These are phyloP conservation scores for Asterophora lycoperdoides DNA, from an alignment of 768 basidiomycete genomes.

Conservation along the genomic window DNA sequence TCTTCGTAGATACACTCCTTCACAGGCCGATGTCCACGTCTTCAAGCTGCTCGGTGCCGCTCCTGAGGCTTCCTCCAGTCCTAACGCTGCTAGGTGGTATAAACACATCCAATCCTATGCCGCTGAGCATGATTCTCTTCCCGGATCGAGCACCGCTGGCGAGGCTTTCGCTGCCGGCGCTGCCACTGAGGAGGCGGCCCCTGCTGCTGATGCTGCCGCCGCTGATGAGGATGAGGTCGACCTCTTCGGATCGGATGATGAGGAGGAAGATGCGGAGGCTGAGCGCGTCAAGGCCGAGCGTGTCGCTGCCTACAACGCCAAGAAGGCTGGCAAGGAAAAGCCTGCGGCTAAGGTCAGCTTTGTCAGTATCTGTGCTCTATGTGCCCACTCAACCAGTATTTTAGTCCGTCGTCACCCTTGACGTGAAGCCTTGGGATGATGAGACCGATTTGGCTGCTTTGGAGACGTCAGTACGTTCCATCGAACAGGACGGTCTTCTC, in stretches of 20 bases:
- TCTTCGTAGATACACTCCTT: conserved; percentile 72
- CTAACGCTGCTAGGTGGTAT: conserved; percentile 88
- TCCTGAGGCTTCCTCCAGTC: conserved; percentile 61
- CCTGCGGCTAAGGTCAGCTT: conserved; percentile 71
- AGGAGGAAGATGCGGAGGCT: conserved; percentile 80
- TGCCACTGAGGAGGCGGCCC: conserved; percentile 41
- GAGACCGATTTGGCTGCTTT: conserved; percentile 94
- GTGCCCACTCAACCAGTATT: conserved; percentile 3
- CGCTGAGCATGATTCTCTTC: conserved; percentile 69
- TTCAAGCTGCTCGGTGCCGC: conserved; percentile 74
- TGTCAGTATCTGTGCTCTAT: conserved; percentile 1
- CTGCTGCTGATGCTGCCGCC: conserved; percentile 56
- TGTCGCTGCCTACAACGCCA: conserved; percentile 87
- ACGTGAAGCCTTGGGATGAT: conserved; percentile 99
- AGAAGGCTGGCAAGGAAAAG: conserved; percentile 91
- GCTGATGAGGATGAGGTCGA: conserved; percentile 79
- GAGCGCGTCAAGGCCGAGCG: conserved; percentile 89
- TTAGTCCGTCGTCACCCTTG: conserved; percentile 95
- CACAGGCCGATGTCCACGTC: conserved; percentile 91
- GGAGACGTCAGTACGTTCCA: conserved; percentile 78
- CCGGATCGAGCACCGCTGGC: conserved; percentile 83
- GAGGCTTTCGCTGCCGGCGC: conserved; percentile 62
- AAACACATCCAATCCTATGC: conserved; percentile 87
- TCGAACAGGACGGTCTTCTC: conserved; percentile 85
- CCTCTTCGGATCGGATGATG: conserved; percentile 83